Evolutionary conservation across 1,284 basidiomycete genomes (phyloP).

Genomic region (Ganoderma boninense): DNA sequence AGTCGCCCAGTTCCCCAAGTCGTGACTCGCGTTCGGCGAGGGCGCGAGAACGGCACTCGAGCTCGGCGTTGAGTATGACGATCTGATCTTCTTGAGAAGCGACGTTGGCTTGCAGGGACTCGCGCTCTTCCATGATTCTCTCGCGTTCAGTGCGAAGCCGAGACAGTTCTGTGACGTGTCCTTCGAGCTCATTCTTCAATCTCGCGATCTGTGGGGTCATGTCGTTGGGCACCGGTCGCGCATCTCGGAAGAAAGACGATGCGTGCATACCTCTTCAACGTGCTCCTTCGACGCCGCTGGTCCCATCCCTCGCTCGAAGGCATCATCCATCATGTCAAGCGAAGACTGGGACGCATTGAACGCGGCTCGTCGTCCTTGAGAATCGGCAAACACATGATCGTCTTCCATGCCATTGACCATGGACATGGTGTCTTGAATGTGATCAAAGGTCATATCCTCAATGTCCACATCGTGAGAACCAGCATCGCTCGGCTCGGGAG

Average conservation of each 20-base stretch:
- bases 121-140: conserved; percentile 20
- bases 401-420: background rate
- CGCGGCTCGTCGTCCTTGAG: background rate
- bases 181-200: conserved; percentile 18
- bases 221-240: background rate
- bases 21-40: conserved; percentile 15
- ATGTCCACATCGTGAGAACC: conserved; percentile 31
- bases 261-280: conserved; percentile 6
- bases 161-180: conserved; percentile 16
- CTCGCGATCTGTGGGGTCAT: conserved; percentile 5
- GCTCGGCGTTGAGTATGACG: conserved; percentile 14
- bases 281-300: background rate
- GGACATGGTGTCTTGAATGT: conserved; percentile 10
- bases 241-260: background rate
- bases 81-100: conserved; percentile 21
- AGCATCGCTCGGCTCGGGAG: conserved; percentile 54
- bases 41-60: conserved; percentile 11
- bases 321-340: conserved; percentile 15
- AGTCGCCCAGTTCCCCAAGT: conserved; percentile 4
- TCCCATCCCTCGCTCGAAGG: background rate
- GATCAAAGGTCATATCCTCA: conserved; percentile 20
- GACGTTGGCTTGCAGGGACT: conserved; percentile 17
- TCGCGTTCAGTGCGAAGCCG: conserved; percentile 22
- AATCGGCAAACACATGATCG: conserved; percentile 1
- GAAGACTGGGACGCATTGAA: conserved; percentile 24